These are phyloP conservation scores for Xylariaceae sp. DNA, from an alignment of 2,329 filamentous ascomycete genomes.

Conservation along the genomic window DNA sequence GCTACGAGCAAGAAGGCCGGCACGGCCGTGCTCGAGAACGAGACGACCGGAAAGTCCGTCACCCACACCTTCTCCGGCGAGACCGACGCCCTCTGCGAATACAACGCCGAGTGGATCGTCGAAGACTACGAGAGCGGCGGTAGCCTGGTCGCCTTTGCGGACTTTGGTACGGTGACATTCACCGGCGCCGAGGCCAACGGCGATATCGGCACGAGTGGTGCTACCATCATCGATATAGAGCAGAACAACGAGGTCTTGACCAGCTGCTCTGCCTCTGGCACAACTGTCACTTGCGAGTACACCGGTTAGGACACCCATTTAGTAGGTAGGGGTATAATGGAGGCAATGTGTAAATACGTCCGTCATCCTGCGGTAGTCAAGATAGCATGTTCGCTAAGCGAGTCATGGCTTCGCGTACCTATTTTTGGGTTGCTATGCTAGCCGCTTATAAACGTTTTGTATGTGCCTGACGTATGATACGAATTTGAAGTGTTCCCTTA, in stretches of 20 bases:
- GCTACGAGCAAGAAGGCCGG: constrained; percentile 13
- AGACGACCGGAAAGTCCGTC: constrained; percentile 46
- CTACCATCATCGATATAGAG: constrained; percentile 41
- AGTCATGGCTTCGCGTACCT: no score
- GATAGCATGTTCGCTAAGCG: no score
- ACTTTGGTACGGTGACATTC: constrained; percentile 44
- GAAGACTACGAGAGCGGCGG: constrained; percentile 45
- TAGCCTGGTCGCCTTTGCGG: constrained; percentile 37
- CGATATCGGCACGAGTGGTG: constrained; percentile 29
- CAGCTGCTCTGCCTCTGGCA: constrained; percentile 21
- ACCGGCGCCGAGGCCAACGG: constrained; percentile 34
- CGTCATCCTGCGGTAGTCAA: no score
- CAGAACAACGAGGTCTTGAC: constrained; percentile 36
- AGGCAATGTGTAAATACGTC: no score
- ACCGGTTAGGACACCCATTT: no score
- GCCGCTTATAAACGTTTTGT: no score
- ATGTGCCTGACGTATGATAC: no score
- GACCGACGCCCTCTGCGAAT: constrained; percentile 41
- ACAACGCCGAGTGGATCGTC: constrained; percentile 61
- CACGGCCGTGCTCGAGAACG: constrained; percentile 33
- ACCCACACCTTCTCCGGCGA: constrained; percentile 46
- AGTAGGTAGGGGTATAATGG: no score
- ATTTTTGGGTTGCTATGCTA: no score
- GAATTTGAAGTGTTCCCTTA: no score
- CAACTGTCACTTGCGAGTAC: constrained; percentile 23